phyloP scores from a whole-genome alignment of 2,329 filamentous ascomycete species.

The Neofusicoccum umdonicola region DNA sequence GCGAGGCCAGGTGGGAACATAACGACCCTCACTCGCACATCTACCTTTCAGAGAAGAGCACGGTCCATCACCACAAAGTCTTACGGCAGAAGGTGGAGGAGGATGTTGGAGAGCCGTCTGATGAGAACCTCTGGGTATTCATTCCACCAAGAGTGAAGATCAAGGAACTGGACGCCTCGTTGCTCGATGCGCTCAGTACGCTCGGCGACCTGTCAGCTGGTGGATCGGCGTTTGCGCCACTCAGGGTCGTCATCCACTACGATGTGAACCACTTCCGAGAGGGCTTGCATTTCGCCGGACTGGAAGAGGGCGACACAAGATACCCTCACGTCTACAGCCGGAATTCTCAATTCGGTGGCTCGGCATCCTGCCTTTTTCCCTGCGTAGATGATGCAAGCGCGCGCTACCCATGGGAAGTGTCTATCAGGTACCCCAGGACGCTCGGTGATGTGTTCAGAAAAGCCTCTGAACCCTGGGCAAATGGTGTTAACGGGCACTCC shows the following conservation, averaged over 20 bases:
- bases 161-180: slow-evolving; percentile 57
- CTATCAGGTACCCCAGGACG: slow-evolving; percentile 80
- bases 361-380: slow-evolving; percentile 83
- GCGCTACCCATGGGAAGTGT: slow-evolving; percentile 82
- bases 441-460: slow-evolving; percentile 68
- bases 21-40: slow-evolving; percentile 67
- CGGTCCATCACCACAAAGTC: slow-evolving; percentile 73
- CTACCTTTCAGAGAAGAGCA: slow-evolving; percentile 60
- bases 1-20: slow-evolving; percentile 40
- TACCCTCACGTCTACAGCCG: slow-evolving; percentile 92
- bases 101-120: slow-evolving; percentile 48
- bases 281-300: slow-evolving; percentile 86
- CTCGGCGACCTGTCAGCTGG: slow-evolving; percentile 21
- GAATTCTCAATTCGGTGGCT: slow-evolving; percentile 74
- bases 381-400: slow-evolving; percentile 84
- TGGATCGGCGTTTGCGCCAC: slow-evolving; percentile 52
- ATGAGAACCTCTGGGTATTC: slow-evolving; percentile 58
- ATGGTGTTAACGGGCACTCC: slow-evolving; percentile 34
- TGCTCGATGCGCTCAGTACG: slow-evolving; percentile 23
- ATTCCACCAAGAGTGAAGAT: slow-evolving; percentile 62
- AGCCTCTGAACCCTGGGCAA: slow-evolving; percentile 14
- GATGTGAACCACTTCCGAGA: slow-evolving; percentile 72
- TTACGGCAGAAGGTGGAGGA: slow-evolving; percentile 66
- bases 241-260: slow-evolving; percentile 73
- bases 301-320: slow-evolving; percentile 72